Percentiles rank a stretch among this genome's conserved stretches.
phyloP scores from a whole-genome alignment of 2,329 filamentous ascomycete species.

The Ceratocystis colombiana region DNA sequence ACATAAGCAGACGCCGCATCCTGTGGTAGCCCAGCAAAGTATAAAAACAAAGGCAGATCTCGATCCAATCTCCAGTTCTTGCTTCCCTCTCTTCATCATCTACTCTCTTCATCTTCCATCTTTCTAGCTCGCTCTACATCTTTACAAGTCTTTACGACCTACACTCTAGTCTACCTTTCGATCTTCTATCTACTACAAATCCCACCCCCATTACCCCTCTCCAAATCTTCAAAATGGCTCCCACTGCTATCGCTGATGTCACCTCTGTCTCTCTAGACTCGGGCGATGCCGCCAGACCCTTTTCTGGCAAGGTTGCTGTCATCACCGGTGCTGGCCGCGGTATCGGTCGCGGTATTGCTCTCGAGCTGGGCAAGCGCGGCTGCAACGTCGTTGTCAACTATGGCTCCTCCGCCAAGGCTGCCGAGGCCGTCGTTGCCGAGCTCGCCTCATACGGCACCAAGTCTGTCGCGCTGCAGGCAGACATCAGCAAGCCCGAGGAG shows the following conservation, averaged over 20 bases:
- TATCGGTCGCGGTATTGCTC: slow-evolving; percentile 55
- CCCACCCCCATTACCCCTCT: neutral
- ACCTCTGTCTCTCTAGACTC: slow-evolving; percentile 27
- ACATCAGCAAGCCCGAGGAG: slow-evolving; percentile 50
- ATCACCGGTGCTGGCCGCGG: slow-evolving; percentile 57
- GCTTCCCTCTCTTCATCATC: slow-evolving; percentile 7
- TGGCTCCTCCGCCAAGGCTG: slow-evolving; percentile 44
- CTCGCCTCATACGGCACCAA: slow-evolving; percentile 48
- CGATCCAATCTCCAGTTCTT: neutral
- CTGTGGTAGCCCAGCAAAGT: neutral
- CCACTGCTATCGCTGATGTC: slow-evolving; percentile 24
- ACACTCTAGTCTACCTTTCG: neutral
- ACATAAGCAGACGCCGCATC: neutral
- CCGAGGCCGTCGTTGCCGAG: slow-evolving; percentile 47
- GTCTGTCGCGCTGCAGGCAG: slow-evolving; percentile 51
- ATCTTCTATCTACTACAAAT: neutral
- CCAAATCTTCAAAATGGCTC: slow-evolving; percentile 25
- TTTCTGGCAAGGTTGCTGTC: slow-evolving; percentile 47
- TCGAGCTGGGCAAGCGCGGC: slow-evolving; percentile 56
- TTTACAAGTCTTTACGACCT: neutral
- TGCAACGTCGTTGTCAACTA: slow-evolving; percentile 60
- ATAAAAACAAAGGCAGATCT: slow-evolving; percentile 4
- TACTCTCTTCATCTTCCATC: neutral
- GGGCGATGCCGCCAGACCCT: slow-evolving; percentile 32
- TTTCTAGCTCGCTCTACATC: neutral